phyloP scores from a whole-genome alignment of 2,329 filamentous ascomycete genomes.

The Aspergillus sp. region DNA sequence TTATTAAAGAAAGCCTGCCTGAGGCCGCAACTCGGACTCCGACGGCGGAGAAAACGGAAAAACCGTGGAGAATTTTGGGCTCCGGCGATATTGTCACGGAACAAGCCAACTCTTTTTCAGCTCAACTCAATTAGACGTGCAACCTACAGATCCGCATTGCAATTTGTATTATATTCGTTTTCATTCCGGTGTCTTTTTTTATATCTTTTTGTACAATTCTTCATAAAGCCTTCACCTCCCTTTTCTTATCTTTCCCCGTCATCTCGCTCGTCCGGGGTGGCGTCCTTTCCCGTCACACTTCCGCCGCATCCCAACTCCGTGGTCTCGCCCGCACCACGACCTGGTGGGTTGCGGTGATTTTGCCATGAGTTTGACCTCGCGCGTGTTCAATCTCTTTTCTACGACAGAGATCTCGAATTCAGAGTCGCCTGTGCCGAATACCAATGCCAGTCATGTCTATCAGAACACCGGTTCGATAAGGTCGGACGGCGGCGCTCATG shows the following conservation, averaged over 20 bases:
- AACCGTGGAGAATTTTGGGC: slow-evolving; percentile 15
- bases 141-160: too few relatives aligned
- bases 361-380: slow-evolving; percentile 57
- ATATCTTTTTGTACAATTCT: too few relatives aligned
- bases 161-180: too few relatives aligned
- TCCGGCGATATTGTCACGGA: not conserved
- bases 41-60: slow-evolving; percentile 27
- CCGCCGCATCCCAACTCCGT: slow-evolving; percentile 21
- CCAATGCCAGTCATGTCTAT: slow-evolving; percentile 1
- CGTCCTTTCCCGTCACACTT: slow-evolving; percentile 8
- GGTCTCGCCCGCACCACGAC: slow-evolving; percentile 25
- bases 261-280: slow-evolving; percentile 5
- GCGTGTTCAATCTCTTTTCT: slow-evolving; percentile 50
- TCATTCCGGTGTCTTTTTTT: too few relatives aligned
- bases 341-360: slow-evolving; percentile 27
- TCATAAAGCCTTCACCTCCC: not conserved
- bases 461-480: slow-evolving; percentile 2
- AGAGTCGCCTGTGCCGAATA: slow-evolving; percentile 21
- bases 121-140: too few relatives aligned
- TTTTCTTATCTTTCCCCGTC: slow-evolving; percentile 2
- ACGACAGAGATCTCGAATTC: slow-evolving; percentile 30
- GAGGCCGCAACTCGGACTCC: slow-evolving; percentile 15
- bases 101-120: too few relatives aligned
- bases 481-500: slow-evolving; percentile 8
- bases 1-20: slow-evolving; percentile 13